Evolutionary conservation across 805 yeast genomes (phyloP), one percentile per base, ranked within the genome.

Genomic region (Suhomyces prunicola): DNA sequence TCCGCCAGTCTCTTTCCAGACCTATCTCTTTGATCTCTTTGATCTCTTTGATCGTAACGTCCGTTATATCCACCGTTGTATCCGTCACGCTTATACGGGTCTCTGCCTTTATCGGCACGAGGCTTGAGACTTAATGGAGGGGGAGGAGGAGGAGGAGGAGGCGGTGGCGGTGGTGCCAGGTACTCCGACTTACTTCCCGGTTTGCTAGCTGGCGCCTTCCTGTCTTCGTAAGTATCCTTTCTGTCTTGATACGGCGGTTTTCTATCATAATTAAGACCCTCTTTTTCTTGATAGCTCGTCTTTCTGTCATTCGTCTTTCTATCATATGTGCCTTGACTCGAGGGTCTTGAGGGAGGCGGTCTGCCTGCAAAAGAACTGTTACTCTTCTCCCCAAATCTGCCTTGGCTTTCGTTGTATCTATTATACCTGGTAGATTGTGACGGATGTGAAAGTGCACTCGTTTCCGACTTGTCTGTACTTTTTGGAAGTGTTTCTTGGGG

Each of bases 81-180:
- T 12, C 29, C 46, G 36, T 35, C 47, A 27, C 50, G 44, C 40
- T 50, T 40, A 26, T 50, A 47, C 24, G 47, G 36, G 15, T 51
- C 53, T 36, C 57, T 23, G 12, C 52, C 50, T 4, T 50, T 44
- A 15, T 57, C 53, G n/a, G 46, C 51, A 15, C 53, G 50, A 6
- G 51, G 53, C 47, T 55, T 55, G n/a, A 51, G 52, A 46, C 58
- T 52, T 23, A 53, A 47, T 22, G 63, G 62, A 3, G 63, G 64
- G 0, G 67, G 64, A 6, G 67, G 65, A 1, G 68, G 64, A 6
- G 67, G 65, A 1, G 68, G 64, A 0, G 68, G 69, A n/a, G 68
- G 66, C 7, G 61, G 61, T 17, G 54, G 59, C 10, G 47, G 52
- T 6, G 36, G 36, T 6, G 36, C 36, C 36, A n/a, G 36, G 36